Base-by-base conservation (phyloP, 352 stramenopile genomes). In the Phytophthora palmivora region DNA sequence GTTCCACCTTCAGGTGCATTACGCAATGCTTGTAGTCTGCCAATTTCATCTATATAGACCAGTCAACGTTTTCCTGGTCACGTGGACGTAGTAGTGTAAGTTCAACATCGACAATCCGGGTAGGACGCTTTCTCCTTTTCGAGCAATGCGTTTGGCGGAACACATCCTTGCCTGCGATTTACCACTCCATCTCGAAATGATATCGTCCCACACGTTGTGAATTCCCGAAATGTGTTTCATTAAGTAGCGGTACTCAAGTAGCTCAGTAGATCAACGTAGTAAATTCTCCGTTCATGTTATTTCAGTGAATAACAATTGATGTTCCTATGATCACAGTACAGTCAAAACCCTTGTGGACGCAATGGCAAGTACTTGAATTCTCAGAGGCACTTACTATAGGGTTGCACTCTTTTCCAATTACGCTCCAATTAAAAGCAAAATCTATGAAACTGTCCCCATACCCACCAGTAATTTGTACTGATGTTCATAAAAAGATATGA, bases 211-310 rank as follows among this genome's bases (percentile, higher is more conserved):
- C 0, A 63, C 54, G 4, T 55, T 63, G 19, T 46, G 9, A 18
- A 36, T 33, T 7, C 32, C 47, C 21, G 43, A 30, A 6, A 63
- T 63, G 21, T 63, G 54, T n/a, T 55, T 28, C 6, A 63, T 48
- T 10, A 34, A 39, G 34, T 63, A 63, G 0, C 54, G 9, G 24
- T 53, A 53, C 32, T 54, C 47, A 3, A 54, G 7, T 2, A 54
- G 30, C 10, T 43, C 47, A 0, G 24, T 57, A 18, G 49, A 47
- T 36, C 49, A 47, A 2, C 49, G 49, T 22, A 57, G 37, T 2
- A 38, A 10, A 47, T 57, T 15, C 22, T 22, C 7, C 49, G 21
- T 4, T 39, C 34, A n/a, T 45, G 21, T 4, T 26, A 6, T 21
- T 61, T 50, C 0, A 59, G 16, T 9, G 15, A 57, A 47, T n/a